phyloP scores from a whole-genome alignment of 768 basidiomycete genomes.

The Hysterangium stoloniferum region DNA sequence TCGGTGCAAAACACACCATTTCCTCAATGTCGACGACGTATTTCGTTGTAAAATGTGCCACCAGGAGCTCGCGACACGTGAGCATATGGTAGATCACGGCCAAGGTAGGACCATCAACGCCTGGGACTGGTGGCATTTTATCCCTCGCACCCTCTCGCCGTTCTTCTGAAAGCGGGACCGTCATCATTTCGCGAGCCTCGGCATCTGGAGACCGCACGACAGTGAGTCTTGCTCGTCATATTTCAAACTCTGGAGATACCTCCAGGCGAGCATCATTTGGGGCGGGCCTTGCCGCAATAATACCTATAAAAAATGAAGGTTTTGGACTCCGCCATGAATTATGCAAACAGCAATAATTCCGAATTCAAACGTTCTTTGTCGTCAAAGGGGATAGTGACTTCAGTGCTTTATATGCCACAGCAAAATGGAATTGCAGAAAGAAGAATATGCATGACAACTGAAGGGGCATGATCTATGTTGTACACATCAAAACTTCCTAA shows the following conservation, averaged over 20 bases:
- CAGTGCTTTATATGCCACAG: too few species aligned
- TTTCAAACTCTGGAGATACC: background rate
- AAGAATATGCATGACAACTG: too few species aligned
- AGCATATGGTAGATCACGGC: constrained; percentile 89
- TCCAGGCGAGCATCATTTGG: constrained; percentile 4
- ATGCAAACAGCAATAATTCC: too few species aligned
- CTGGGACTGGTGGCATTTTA: constrained; percentile 30
- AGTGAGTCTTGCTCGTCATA: background rate
- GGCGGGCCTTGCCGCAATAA: background rate
- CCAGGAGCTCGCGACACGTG: constrained; percentile 79
- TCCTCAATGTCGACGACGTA: constrained; percentile 48
- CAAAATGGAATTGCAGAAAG: too few species aligned
- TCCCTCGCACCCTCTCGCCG: constrained; percentile 45
- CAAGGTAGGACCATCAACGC: constrained; percentile 64
- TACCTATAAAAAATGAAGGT: too few species aligned
- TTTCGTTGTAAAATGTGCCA: constrained; percentile 91
- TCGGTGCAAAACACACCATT: constrained; percentile 54
- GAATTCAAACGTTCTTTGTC: too few species aligned
- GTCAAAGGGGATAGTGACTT: too few species aligned
- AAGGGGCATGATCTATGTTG: too few species aligned
- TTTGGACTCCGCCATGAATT: too few species aligned
- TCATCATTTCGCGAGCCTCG: background rate
- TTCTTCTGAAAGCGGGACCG: constrained; percentile 21
- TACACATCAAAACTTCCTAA: too few species aligned
- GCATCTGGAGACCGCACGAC: background rate